phyloP scores from a whole-genome alignment of 202 grass and related monocot species.

The Eragrostis tef region DNA sequence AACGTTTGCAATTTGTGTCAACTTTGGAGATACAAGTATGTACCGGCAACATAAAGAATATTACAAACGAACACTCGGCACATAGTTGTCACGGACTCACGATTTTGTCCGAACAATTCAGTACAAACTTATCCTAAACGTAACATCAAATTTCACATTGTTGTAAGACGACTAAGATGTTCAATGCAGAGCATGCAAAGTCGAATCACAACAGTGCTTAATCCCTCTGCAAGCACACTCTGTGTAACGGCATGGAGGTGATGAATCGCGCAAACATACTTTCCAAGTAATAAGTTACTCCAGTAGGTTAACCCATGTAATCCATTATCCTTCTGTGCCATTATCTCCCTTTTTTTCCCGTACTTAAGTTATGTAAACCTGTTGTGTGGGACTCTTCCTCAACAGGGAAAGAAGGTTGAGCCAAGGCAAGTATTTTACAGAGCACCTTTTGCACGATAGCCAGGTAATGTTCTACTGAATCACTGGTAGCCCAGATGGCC shows the following conservation, averaged over 20 bases:
- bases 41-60: not conserved
- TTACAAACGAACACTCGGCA: not conserved
- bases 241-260: too few relatives aligned
- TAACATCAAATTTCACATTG: not conserved
- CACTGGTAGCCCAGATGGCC: slow-evolving; percentile 27
- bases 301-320: not conserved
- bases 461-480: slow-evolving; percentile 37
- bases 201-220: not conserved
- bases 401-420: not conserved
- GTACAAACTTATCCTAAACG: not conserved
- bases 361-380: slow-evolving; percentile 14
- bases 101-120: not conserved
- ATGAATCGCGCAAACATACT: not conserved
- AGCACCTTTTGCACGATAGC: not conserved
- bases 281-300: not conserved
- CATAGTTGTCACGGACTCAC: not conserved
- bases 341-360: not conserved
- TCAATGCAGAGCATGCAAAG: not conserved
- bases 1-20: not conserved
- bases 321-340: not conserved
- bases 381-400: slow-evolving; percentile 12
- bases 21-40: not conserved
- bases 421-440: slow-evolving; percentile 36
- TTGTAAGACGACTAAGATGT: not conserved
- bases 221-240: not conserved